These are phyloP conservation scores for Aspergillus pseudoviridinutans DNA, from an alignment of 2,329 filamentous ascomycete genomes.

Conservation along the genomic window DNA sequence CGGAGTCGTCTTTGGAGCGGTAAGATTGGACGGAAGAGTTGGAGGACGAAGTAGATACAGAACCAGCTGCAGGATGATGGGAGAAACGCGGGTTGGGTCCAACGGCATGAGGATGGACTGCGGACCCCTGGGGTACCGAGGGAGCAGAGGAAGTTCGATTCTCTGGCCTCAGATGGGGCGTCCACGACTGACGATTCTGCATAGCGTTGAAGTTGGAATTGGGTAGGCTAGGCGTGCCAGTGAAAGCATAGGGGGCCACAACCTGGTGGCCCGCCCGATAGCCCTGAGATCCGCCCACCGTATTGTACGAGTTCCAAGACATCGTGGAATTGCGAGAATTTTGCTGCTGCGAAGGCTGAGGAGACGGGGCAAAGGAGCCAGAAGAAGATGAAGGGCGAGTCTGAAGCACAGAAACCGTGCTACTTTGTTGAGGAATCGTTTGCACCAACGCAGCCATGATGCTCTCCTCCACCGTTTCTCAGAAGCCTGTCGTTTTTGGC, in stretches of 20 bases:
- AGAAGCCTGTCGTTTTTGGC: conserved; percentile 9
- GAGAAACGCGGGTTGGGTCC: conserved; percentile 34
- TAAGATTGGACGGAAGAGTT: conserved; percentile 45
- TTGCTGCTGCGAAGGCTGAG: conserved; percentile 37
- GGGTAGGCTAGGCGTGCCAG: conserved; percentile 62
- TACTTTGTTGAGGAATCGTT: conserved; percentile 71
- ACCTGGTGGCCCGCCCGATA: conserved; percentile 52
- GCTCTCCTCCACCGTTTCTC: conserved; percentile 28
- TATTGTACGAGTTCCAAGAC: conserved; percentile 42
- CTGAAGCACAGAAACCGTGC: conserved; percentile 71
- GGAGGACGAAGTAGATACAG: conserved; percentile 51
- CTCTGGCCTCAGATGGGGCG: conserved; percentile 54
- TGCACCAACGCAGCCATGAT: conserved; percentile 84
- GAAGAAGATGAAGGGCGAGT: conserved; percentile 64
- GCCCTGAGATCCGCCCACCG: conserved; percentile 38
- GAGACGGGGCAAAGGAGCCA: conserved; percentile 48
- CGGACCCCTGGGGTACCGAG: conserved; percentile 39
- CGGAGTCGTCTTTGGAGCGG: conserved; percentile 48
- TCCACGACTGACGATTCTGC: conserved; percentile 52
- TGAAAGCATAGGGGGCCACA: conserved; percentile 76
- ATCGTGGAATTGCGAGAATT: conserved; percentile 34
- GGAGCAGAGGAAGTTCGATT: conserved; percentile 54
- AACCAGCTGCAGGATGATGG: conserved; percentile 49
- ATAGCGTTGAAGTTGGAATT: conserved; percentile 42
- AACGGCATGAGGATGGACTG: conserved; percentile 22